Evolutionary conservation across 768 basidiomycete species (phyloP).

Genomic region (Tephrocybe rancida): DNA sequence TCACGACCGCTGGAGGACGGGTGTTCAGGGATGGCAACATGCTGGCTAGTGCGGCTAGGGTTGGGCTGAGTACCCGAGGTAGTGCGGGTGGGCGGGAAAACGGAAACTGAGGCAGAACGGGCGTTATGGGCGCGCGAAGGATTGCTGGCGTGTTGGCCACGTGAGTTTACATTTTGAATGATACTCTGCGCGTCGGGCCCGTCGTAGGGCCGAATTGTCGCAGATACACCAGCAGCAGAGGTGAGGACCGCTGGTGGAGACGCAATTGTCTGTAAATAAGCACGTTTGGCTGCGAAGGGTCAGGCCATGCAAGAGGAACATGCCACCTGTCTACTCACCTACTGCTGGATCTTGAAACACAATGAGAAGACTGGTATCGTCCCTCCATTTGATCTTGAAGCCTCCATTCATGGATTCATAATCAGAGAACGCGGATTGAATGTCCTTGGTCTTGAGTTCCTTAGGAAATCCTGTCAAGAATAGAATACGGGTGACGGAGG

Average conservation of each 20-base stretch:
- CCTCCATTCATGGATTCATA: conserved; percentile 88
- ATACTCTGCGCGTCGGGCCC: conserved; percentile 88
- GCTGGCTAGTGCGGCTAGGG: conserved; percentile 38
- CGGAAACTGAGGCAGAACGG: conserved; percentile 68
- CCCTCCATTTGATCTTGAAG: conserved; percentile 99
- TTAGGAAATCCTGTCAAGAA: conserved; percentile 90
- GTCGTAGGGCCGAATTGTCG: conserved; percentile 88
- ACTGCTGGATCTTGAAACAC: conserved; percentile 90
- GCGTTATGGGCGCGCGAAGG: conserved; percentile 72
- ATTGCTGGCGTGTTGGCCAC: conserved; percentile 62
- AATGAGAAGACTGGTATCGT: conserved; percentile 93
- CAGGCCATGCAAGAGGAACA: conserved; percentile 6
- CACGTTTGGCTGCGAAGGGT: conserved; percentile 76
- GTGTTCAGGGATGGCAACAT: conserved; percentile 58
- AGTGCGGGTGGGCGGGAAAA: conserved; percentile 56
- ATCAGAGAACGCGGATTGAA: conserved; percentile 87
- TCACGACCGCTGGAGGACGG: conserved; percentile 56
- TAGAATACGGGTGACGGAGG: conserved; percentile 95
- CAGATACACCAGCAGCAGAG: conserved; percentile 52
- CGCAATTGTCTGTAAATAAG: conserved; percentile 89
- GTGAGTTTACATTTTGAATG: conserved; percentile 82
- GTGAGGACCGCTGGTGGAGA: conserved; percentile 75
- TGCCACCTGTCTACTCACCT: conserved; percentile 61
- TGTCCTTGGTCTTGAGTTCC: conserved; percentile 97
- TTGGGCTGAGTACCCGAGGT: conserved; percentile 42